A percentile compares a stretch with the other conserved stretches of the same genome.
phyloP scores from a whole-genome alignment of 768 basidiomycete genomes.

The Termitomyces sp. region DNA sequence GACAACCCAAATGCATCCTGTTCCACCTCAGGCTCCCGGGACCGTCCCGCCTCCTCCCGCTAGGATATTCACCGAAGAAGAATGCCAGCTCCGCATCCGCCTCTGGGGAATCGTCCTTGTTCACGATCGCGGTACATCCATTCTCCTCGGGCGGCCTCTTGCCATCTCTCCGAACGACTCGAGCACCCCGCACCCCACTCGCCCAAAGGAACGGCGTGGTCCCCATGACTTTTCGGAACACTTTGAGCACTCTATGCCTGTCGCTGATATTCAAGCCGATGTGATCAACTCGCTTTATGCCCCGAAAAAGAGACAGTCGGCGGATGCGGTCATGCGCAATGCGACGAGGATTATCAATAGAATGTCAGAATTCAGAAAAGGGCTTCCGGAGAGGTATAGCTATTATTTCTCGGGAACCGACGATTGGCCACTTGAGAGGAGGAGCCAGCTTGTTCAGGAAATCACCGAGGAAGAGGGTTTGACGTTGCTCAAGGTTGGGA shows the following conservation, averaged over 20 bases:
- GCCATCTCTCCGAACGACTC: constrained; percentile 80
- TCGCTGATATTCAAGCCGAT: constrained; percentile 83
- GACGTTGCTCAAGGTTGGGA: constrained; percentile 78
- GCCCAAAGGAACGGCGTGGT: constrained; percentile 30
- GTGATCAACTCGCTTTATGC: constrained; percentile 84
- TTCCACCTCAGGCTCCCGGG: constrained; percentile 23
- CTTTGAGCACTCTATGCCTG: constrained; percentile 67
- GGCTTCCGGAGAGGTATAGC: constrained; percentile 67
- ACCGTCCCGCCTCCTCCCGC: neutral
- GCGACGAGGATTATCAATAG: constrained; percentile 76
- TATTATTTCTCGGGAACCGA: constrained; percentile 73
- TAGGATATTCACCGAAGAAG: constrained; percentile 61
- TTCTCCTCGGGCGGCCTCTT: constrained; percentile 80
- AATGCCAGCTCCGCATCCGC: constrained; percentile 72
- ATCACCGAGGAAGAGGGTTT: constrained; percentile 80
- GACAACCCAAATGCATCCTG: constrained; percentile 45
- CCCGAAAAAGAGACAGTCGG: constrained; percentile 63
- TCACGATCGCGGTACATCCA: constrained; percentile 84
- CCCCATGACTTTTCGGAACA: constrained; percentile 64
- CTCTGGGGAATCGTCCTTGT: constrained; percentile 83
- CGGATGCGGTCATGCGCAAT: constrained; percentile 67
- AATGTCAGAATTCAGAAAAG: constrained; percentile 63
- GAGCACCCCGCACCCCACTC: constrained; percentile 69
- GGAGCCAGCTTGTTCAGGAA: constrained; percentile 58
- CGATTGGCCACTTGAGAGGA: constrained; percentile 66